These are phyloP conservation scores for Karstenula rhodostoma DNA, from an alignment of 2,329 filamentous ascomycete species.

Conservation along the genomic window DNA sequence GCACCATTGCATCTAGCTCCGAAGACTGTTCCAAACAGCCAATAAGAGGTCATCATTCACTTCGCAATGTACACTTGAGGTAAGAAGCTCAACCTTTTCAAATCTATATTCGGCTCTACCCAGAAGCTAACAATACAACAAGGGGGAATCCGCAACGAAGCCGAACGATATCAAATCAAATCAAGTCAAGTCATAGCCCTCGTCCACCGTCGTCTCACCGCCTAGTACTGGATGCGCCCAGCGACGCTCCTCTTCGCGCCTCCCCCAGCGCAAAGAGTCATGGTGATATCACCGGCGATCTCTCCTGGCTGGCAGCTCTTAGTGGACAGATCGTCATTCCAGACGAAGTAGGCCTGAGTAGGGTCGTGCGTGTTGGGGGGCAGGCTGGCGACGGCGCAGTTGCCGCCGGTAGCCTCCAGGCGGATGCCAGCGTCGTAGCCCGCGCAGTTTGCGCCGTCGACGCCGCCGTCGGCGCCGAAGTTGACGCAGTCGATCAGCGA, in stretches of 20 bases:
- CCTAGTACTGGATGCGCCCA: slow-evolving; percentile 17
- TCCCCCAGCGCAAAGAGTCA: slow-evolving; percentile 16
- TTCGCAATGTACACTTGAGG: background rate
- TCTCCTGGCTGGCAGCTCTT: slow-evolving; percentile 16
- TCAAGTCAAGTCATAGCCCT: background rate
- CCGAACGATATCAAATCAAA: too few species aligned
- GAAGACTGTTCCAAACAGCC: too few species aligned
- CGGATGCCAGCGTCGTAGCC: slow-evolving; percentile 19
- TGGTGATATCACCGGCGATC: slow-evolving; percentile 16
- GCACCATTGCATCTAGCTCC: too few species aligned
- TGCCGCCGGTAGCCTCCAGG: slow-evolving; percentile 13
- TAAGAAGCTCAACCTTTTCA: background rate
- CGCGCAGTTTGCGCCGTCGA: slow-evolving; percentile 18
- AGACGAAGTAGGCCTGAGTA: slow-evolving; percentile 19
- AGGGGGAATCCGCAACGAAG: background rate
- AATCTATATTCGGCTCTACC: background rate
- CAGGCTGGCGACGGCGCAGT: slow-evolving; percentile 12
- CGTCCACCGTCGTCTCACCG: background rate
- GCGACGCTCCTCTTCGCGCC: slow-evolving; percentile 16
- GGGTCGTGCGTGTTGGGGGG: slow-evolving; percentile 12
- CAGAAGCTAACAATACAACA: slow-evolving; percentile 1
- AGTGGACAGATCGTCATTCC: slow-evolving; percentile 15
- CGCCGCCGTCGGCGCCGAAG: slow-evolving; percentile 10
- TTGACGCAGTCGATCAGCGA: slow-evolving; percentile 24
- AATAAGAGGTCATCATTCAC: too few species aligned